Conservation (phyloP, 192 early-diverging fungal genomes). For the Coemansia guatemalensis region DNA sequence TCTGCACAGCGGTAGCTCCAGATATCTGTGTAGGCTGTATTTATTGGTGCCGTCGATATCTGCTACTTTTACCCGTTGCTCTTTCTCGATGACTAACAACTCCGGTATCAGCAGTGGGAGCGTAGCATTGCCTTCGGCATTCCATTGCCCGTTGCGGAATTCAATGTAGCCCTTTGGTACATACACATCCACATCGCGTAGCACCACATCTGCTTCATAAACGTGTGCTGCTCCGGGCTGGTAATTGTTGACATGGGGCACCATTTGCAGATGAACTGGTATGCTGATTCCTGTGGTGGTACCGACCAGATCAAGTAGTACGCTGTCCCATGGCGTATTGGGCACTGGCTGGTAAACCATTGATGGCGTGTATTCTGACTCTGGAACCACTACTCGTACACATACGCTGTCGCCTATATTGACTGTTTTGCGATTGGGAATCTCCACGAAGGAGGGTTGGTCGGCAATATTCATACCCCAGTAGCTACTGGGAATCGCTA, state of each 20-base stretch:
- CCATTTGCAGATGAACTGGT: constrained; percentile 1
- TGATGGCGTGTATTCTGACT: background rate
- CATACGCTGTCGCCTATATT: constrained; percentile 24
- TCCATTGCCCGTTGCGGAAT: constrained; percentile 45
- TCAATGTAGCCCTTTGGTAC: constrained; percentile 28
- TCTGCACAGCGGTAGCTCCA: constrained; percentile 49
- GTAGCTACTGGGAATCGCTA: constrained; percentile 4
- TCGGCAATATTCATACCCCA: background rate
- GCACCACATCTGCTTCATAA: constrained; percentile 42
- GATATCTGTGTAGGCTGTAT: constrained; percentile 18
- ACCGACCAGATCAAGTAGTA: constrained; percentile 20
- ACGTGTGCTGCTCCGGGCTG: constrained; percentile 39
- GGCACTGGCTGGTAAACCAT: constrained; percentile 10
- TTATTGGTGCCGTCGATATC: background rate
- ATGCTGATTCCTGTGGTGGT: constrained; percentile 7
- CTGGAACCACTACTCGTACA: constrained; percentile 39
- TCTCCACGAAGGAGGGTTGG: background rate
- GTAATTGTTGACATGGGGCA: background rate
- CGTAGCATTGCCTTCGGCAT: constrained; percentile 35
- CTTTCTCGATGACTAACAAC: constrained; percentile 8
- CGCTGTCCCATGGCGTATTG: constrained; percentile 23
- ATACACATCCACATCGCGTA: constrained; percentile 43
- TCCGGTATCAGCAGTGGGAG: constrained; percentile 21
- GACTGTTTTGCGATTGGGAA: background rate
- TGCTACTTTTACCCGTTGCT: background rate